These are phyloP conservation scores for Suhomyces bokatorum DNA, from an alignment of 1,139 yeast species.

Conservation along the genomic window DNA sequence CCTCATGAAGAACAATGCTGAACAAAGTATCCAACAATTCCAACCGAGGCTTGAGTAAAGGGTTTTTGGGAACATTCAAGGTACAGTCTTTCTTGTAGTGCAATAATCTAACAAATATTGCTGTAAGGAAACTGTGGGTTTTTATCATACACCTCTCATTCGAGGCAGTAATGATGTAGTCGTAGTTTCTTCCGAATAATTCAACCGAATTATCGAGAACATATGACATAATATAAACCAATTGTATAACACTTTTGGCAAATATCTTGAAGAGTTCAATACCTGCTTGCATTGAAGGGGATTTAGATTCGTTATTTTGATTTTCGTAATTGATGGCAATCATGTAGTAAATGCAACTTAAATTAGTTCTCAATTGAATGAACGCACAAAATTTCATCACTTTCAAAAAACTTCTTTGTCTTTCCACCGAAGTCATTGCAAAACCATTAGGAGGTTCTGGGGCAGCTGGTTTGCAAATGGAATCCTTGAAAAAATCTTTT, in stretches of 20 bases:
- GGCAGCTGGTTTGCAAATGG: constrained; percentile 37
- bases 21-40: constrained; percentile 39
- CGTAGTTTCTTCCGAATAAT: constrained; percentile 45
- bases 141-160: constrained; percentile 48
- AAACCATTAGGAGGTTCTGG: constrained; percentile 18
- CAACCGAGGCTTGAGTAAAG: constrained; percentile 27
- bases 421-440: constrained; percentile 16
- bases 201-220: constrained; percentile 47
- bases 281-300: constrained; percentile 42
- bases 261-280: constrained; percentile 47
- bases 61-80: constrained; percentile 22
- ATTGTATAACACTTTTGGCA: constrained; percentile 44
- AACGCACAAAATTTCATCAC: constrained; percentile 40
- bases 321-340: constrained; percentile 46
- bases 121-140: constrained; percentile 42
- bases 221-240: constrained; percentile 48
- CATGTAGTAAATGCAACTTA: constrained; percentile 47
- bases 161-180: constrained; percentile 39
- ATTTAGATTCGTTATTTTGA: constrained; percentile 30
- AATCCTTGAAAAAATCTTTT: constrained; percentile 45
- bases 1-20: constrained; percentile 38
- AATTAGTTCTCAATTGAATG: constrained; percentile 41
- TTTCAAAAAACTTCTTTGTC: constrained; percentile 23
- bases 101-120: constrained; percentile 43
- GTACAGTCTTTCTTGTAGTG: constrained; percentile 42